These are phyloP conservation scores for Mrakia blollopis DNA, from an alignment of 768 basidiomycete species.

Conservation along the genomic window DNA sequence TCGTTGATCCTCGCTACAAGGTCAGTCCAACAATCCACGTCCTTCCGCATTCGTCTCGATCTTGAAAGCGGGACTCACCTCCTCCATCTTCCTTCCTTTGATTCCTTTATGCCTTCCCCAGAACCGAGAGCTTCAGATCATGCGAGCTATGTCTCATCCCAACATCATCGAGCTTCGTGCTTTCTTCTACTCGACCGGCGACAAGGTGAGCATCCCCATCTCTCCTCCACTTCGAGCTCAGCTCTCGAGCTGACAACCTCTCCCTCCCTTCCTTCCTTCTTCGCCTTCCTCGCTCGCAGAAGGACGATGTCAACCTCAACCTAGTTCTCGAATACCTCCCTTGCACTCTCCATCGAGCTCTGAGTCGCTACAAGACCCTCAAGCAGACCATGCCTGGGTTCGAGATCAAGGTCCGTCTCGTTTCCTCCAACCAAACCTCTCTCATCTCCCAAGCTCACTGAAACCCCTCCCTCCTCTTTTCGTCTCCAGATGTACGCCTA, in stretches of 20 bases:
- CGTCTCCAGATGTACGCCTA: slow-evolving; percentile 21
- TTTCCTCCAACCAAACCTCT: not conserved
- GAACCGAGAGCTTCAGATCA: slow-evolving; percentile 99
- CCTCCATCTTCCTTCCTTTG: not conserved
- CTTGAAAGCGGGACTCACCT: not conserved
- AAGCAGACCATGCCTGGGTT: slow-evolving; percentile 99
- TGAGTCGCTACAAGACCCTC: slow-evolving; percentile 96
- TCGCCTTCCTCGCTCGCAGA: not conserved
- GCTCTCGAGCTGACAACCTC: slow-evolving; percentile 6
- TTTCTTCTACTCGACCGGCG: slow-evolving; percentile 98
- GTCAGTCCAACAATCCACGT: slow-evolving; percentile 49
- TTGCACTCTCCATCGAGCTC: slow-evolving; percentile 97
- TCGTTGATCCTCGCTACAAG: slow-evolving; percentile 99
- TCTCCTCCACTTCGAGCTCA: not conserved
- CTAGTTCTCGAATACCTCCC: slow-evolving; percentile 98
- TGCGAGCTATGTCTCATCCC: slow-evolving; percentile 92
- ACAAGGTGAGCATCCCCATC: slow-evolving; percentile 67
- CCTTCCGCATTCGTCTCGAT: not conserved
- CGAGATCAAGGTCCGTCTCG: slow-evolving; percentile 66
- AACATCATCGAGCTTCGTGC: slow-evolving; percentile 96
- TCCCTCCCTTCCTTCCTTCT: not conserved
- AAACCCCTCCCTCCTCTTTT: not conserved
- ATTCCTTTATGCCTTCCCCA: slow-evolving; percentile 40
- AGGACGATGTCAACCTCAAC: slow-evolving; percentile 99
- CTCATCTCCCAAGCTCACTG: slow-evolving; percentile 19